A percentile compares a stretch with the other conserved stretches of the same genome.
Conservation (phyloP, 2,329 filamentous ascomycete species). For the Cladosporium sphaerospermum region DNA sequence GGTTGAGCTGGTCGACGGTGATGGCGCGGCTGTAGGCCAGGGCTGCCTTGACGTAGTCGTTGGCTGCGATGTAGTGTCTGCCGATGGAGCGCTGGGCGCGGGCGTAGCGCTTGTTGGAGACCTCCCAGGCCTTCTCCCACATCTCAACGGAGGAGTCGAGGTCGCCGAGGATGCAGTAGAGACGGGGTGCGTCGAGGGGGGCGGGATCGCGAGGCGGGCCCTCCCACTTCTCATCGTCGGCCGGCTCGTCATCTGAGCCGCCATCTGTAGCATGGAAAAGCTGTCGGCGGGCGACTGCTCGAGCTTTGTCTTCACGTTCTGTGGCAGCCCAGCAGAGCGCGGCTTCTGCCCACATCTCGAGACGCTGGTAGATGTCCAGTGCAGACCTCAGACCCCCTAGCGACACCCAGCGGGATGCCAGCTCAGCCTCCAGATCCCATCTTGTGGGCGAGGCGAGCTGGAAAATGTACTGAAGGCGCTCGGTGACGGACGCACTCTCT, state of each 20-base stretch:
- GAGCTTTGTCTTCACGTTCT: conserved; percentile 76
- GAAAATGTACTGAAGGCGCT: conserved; percentile 78
- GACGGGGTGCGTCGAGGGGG: conserved; percentile 73
- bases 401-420: conserved; percentile 86
- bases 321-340: conserved; percentile 80
- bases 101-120: conserved; percentile 74
- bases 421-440: conserved; percentile 91
- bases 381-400: conserved; percentile 84
- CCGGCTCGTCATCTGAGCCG: conserved; percentile 32
- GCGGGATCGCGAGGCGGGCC: conserved; percentile 65
- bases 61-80: conserved; percentile 63
- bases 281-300: conserved; percentile 67
- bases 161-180: conserved; percentile 92
- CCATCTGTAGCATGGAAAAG: conserved; percentile 62
- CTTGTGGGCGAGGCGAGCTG: conserved; percentile 75
- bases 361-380: conserved; percentile 88
- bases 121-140: conserved; percentile 82
- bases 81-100: conserved; percentile 84
- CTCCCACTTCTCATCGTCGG: conserved; percentile 46
- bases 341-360: conserved; percentile 91
- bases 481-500: conserved; percentile 70
- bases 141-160: conserved; percentile 67
- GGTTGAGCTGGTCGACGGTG: conserved; percentile 71
- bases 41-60: conserved; percentile 62
- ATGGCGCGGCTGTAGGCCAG: conserved; percentile 75